Evolutionary conservation across 371 early-diverging fungal species (phyloP), one percentile per base, ranked within the genome.

Genomic region (Apophysomyces sp.): DNA sequence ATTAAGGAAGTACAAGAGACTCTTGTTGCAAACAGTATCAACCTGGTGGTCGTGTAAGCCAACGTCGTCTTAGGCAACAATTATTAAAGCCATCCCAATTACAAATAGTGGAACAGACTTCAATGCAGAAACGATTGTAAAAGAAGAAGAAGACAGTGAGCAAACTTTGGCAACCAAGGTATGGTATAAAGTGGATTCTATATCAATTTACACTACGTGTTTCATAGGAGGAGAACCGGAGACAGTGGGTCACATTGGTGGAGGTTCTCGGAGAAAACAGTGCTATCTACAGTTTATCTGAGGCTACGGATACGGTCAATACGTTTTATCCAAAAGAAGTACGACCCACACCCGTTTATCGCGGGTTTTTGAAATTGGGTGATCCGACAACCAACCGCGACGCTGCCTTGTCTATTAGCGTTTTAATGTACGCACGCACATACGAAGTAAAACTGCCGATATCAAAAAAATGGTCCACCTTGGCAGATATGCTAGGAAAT

Each of bases 351-450:
- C 79, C 90, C 0, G 63, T 82, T 2, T 88, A 77, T 58, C 80
- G 86, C 18, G 88, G 87, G 0, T 71, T 63, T 31, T 68, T 88
- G 44, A 67, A 72, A 12, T 60, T 91, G 3, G 89, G 90, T 0
- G 81, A 86, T 53, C 68, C 80, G 0, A 62, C 64, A 24, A 18
- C 12, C 3, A 61, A 73, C 54, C 69, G 73, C 1, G 74, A 73
- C 5, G 40, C 73, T 6, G 55, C 80, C 2, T 49, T 90, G 12
- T 40, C 76, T 0, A 83, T 92, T 30, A 77, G 75, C 13, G 76
- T 90, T 2, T 69, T 69, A 8, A 86, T 85, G 72, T 92, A 82
- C 67, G 62, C 80, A 12, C 79, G 84, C 4, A 84, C 89, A 0
- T 82, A 68, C 52, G 76, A 76, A 37, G 62, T 69, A 6, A 83